Conservation (phyloP, 1,284 basidiomycete genomes). For the Thelephora terrestris region DNA sequence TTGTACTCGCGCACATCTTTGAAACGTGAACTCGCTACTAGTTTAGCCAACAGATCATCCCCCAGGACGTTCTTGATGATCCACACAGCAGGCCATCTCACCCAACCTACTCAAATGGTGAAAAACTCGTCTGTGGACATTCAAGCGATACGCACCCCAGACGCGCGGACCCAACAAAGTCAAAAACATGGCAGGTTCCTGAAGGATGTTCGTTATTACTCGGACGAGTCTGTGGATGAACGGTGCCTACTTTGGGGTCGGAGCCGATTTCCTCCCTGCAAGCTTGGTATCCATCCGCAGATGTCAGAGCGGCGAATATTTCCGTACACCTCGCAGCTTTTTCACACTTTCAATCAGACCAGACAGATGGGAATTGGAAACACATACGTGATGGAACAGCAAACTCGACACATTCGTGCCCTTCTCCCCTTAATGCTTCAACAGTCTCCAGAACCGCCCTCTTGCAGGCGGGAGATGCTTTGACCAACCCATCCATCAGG, state of each 20-base stretch:
- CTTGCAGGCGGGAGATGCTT: constrained; percentile 70
- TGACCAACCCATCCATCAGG: constrained; percentile 51
- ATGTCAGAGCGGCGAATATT: constrained; percentile 60
- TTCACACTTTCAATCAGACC: background rate
- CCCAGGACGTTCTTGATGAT: background rate
- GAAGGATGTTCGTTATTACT: background rate
- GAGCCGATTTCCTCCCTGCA: constrained; percentile 56
- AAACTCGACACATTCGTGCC: constrained; percentile 74
- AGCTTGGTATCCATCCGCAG: constrained; percentile 70
- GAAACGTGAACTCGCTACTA: background rate
- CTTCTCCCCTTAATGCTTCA: constrained; percentile 51
- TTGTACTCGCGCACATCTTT: too few relatives aligned
- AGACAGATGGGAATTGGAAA: background rate
- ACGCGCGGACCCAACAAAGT: constrained; percentile 42
- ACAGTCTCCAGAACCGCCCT: constrained; percentile 76
- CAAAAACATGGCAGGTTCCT: background rate
- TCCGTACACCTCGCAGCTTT: constrained; percentile 43
- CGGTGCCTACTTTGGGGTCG: constrained; percentile 51
- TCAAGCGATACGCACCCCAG: constrained; percentile 29
- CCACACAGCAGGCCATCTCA: background rate
- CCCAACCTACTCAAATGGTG: background rate
- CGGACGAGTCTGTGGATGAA: background rate
- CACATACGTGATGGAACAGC: constrained; percentile 37
- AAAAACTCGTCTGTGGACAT: background rate
- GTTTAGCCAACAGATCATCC: background rate